These are phyloP conservation scores for Aurinia saxatilis DNA, from an alignment of 345 rosid species.

Conservation along the genomic window DNA sequence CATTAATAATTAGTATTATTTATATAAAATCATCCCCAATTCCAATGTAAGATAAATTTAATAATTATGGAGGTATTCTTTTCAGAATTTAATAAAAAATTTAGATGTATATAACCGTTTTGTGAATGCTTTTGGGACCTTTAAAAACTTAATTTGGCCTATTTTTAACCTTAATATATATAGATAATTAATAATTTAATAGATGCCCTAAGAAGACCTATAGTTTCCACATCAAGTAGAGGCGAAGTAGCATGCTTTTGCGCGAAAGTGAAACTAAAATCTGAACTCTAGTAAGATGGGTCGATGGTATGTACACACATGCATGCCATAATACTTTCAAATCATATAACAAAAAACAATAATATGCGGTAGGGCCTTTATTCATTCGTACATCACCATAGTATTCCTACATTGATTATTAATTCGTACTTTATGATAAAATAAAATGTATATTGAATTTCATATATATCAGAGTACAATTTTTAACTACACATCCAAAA, in stretches of 20 bases:
- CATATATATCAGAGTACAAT: neutral
- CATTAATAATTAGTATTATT: too few species aligned
- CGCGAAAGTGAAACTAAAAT: slow-evolving; percentile 26
- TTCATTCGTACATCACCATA: slow-evolving; percentile 21
- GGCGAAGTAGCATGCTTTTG: slow-evolving; percentile 28
- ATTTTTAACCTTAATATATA: neutral
- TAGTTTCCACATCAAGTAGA: slow-evolving; percentile 11
- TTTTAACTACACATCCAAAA: neutral
- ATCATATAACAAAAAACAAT: neutral
- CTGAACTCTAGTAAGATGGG: slow-evolving; percentile 28
- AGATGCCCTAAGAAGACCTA: slow-evolving; percentile 14
- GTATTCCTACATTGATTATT: slow-evolving; percentile 17
- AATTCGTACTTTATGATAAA: neutral
- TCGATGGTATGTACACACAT: slow-evolving; percentile 28
- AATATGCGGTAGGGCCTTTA: slow-evolving; percentile 25
- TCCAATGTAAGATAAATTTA: too few species aligned
- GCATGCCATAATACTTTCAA: slow-evolving; percentile 10
- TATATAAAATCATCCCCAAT: too few species aligned
- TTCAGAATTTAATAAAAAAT: too few species aligned
- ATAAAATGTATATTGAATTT: neutral
- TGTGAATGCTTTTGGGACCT: neutral
- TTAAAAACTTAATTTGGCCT: neutral
- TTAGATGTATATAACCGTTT: too few species aligned
- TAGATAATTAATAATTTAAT: neutral
- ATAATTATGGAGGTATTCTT: too few species aligned